Evolutionary conservation across 1,284 basidiomycete genomes (phyloP), one percentile per base, ranked within the genome.

Genomic region (Pisolithus thermaeus): DNA sequence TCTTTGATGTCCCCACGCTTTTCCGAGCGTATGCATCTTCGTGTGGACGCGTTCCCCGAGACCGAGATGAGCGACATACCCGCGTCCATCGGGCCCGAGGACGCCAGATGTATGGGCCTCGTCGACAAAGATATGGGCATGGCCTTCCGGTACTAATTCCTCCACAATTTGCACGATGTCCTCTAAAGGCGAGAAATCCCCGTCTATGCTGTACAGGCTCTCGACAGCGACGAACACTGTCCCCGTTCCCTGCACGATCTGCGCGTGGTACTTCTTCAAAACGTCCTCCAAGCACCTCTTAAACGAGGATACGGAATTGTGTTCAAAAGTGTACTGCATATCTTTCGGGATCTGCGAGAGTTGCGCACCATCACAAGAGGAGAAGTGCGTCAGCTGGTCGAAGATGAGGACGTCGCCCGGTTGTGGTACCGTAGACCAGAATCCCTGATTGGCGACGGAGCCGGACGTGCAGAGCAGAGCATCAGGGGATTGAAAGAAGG

Each of bases 131-230:
- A 76, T 56, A 51, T 73, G 68, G 0, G 62, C 61, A 25, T 67
- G 64, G 2, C 61, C 66, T 0, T 51, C 40, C 0, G 72, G 71
- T 1, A 77, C 59, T 0, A 68, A 53, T 3, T 56, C 32, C 39
- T 74, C 69, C 11, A 73, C 59, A 1, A 67, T 49, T 2, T 60
- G 59, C 11, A 73, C 61, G n/a, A 84, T 70, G 22, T 70, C 66
- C 1, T 55, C 56, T 3, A 85, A 59, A 2, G 79, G 79, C n/a
- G 73, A 73, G 32, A 81, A 69, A 57, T 83, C 81, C 3, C 83
- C 83, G 53, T 84, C 81, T 81, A 84, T 83, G 48, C 77, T 80
- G 64, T 85, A 84, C 18, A 84, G 68, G 30, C 74, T 73, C 64
- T 85, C 83, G 23, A 84, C 63, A 0, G 77, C 74, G 35, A 85